Evolutionary conservation across 768 basidiomycete genomes (phyloP).

Genomic region (Rickenella mellea): DNA sequence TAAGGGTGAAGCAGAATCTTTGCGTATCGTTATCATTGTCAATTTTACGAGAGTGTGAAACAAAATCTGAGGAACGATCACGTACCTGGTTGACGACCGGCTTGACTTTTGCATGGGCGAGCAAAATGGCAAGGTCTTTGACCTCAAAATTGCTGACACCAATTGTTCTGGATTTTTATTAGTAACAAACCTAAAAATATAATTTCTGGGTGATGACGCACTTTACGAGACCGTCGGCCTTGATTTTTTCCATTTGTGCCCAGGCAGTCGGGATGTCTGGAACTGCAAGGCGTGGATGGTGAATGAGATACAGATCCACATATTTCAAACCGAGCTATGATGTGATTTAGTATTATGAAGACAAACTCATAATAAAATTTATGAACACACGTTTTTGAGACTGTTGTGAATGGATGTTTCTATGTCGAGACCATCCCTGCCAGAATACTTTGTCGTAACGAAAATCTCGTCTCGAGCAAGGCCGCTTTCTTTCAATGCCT

Average conservation of each 20-base stretch:
- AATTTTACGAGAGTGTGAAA: too few species aligned
- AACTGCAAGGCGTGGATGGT: constrained; percentile 40
- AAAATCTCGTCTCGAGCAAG: constrained; percentile 44
- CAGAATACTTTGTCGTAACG: constrained; percentile 61
- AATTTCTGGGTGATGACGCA: constrained; percentile 13
- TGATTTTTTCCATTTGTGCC: constrained; percentile 52
- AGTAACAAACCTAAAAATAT: not conserved
- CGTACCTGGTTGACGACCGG: constrained; percentile 64
- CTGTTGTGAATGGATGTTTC: constrained; percentile 48
- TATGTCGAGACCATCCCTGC: constrained; percentile 38
- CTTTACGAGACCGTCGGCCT: constrained; percentile 50
- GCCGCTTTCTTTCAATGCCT: constrained; percentile 40
- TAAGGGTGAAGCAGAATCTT: constrained; percentile 69
- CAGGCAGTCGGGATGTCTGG: constrained; percentile 57
- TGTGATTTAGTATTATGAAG: not conserved
- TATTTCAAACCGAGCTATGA: constrained; percentile 51
- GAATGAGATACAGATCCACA: constrained; percentile 67
- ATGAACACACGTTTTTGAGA: constrained; percentile 37
- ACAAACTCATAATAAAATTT: not conserved
- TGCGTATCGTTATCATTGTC: not conserved
- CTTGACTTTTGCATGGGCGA: constrained; percentile 48
- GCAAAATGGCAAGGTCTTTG: constrained; percentile 41
- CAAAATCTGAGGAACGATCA: too few species aligned
- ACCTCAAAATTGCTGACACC: constrained; percentile 65
- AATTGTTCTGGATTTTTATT: constrained; percentile 39